Percentiles rank a stretch among this genome's conserved stretches.
phyloP scores from a whole-genome alignment of 179 eudicot genomes.

The Drosera spatulata region DNA sequence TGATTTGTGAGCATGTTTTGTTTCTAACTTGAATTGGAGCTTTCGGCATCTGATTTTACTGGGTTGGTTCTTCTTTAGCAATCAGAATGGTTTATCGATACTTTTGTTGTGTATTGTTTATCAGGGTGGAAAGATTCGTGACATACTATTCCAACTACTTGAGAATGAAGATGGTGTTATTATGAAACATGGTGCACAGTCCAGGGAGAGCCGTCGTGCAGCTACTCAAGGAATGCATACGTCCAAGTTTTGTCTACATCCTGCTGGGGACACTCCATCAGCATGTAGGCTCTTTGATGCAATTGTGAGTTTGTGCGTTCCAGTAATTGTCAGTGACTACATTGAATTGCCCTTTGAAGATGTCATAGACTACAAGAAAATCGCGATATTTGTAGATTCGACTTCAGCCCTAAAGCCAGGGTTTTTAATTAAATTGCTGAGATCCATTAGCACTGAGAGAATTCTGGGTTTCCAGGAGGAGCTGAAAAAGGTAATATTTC shows the following conservation, averaged over 20 bases:
- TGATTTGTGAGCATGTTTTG: too few species aligned
- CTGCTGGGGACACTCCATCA: constrained; percentile 94
- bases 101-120: constrained; percentile 4
- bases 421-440: constrained; percentile 43
- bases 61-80: too few species aligned
- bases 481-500: constrained; percentile 50
- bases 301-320: constrained; percentile 82
- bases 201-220: constrained; percentile 80
- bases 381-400: constrained; percentile 74
- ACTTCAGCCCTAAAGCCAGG: constrained; percentile 57
- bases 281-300: constrained; percentile 94
- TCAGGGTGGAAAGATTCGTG: constrained; percentile 92
- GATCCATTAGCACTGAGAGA: constrained; percentile 31
- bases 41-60: too few species aligned
- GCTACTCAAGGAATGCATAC: constrained; percentile 91
- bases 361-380: constrained; percentile 67
- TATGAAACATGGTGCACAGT: constrained; percentile 85
- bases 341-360: constrained; percentile 93
- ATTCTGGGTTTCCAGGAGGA: constrained; percentile 66
- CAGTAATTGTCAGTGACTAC: constrained; percentile 71
- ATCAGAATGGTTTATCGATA: not conserved
- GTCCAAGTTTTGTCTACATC: constrained; percentile 85
- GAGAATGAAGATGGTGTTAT: constrained; percentile 65
- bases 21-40: too few species aligned
- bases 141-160: constrained; percentile 65